A percentile compares a stretch with the other conserved stretches of the same genome.
These are phyloP conservation scores for Salix caprea DNA, from an alignment of 345 rosid species.

Conservation along the genomic window DNA sequence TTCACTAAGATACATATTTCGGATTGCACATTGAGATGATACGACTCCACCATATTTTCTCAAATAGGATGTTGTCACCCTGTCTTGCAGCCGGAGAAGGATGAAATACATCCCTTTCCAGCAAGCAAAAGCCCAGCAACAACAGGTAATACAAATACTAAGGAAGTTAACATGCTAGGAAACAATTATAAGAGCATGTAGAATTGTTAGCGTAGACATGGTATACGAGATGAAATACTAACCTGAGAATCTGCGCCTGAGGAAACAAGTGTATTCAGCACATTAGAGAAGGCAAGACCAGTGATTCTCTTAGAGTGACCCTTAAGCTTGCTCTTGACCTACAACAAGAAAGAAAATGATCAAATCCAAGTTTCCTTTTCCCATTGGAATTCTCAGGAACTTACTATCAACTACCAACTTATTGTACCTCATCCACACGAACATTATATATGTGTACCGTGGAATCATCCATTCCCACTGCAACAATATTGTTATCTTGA, in stretches of 20 bases:
- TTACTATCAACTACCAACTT: neutral
- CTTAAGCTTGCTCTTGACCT: constrained; percentile 71
- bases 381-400: neutral
- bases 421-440: constrained; percentile 35
- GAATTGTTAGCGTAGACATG: neutral
- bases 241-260: constrained; percentile 95
- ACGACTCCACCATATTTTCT: neutral
- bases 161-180: neutral
- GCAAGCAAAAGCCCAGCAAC: neutral
- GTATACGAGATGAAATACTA: constrained; percentile 5
- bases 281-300: constrained; percentile 72
- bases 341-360: neutral
- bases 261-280: constrained; percentile 59
- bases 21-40: neutral
- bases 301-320: constrained; percentile 74
- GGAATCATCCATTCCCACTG: constrained; percentile 51
- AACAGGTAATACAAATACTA: neutral
- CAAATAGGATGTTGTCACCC: neutral
- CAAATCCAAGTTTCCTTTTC: neutral
- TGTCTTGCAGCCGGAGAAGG: neutral
- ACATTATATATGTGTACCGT: constrained; percentile 35
- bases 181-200: neutral
- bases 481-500: constrained; percentile 42
- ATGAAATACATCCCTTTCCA: neutral
- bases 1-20: neutral